These are phyloP conservation scores for Phaeodactylum tricornutum DNA, from an alignment of 108 stramenopile species.

Conservation along the genomic window DNA sequence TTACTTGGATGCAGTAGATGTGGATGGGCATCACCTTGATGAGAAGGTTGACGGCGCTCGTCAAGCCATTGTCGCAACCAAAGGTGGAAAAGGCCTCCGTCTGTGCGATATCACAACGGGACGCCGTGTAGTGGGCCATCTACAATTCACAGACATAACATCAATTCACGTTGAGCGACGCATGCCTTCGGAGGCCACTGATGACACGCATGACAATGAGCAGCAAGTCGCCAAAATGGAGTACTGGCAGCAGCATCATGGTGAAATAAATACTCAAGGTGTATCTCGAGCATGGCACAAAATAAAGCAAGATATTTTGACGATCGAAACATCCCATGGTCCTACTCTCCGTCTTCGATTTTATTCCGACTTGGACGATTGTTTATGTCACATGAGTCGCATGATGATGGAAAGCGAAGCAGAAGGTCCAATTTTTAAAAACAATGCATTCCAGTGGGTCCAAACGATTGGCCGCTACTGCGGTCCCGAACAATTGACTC, in stretches of 20 bases:
- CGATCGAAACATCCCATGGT: slow-evolving; percentile 26
- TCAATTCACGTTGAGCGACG: slow-evolving; percentile 49
- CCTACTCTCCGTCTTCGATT: slow-evolving; percentile 57
- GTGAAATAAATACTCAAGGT: too few relatives aligned
- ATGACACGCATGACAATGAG: slow-evolving; percentile 5
- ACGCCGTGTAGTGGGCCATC: slow-evolving; percentile 56
- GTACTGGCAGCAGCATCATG: slow-evolving; percentile 5
- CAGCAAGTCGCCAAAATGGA: too few relatives aligned
- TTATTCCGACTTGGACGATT: slow-evolving; percentile 60
- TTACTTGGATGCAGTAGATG: slow-evolving; percentile 7
- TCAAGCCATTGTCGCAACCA: slow-evolving; percentile 22
- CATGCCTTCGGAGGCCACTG: slow-evolving; percentile 4
- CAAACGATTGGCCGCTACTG: slow-evolving; percentile 55
- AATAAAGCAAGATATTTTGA: slow-evolving; percentile 56
- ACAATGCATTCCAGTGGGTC: slow-evolving; percentile 66
- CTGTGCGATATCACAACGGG: slow-evolving; percentile 61
- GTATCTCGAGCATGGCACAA: slow-evolving; percentile 34
- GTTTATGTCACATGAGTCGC: too few relatives aligned
- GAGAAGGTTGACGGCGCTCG: neutral
- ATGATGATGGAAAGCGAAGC: too few relatives aligned
- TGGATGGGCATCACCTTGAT: too few relatives aligned
- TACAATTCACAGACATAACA: slow-evolving; percentile 45
- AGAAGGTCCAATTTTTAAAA: too few relatives aligned
- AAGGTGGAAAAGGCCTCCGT: slow-evolving; percentile 71
- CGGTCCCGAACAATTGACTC: slow-evolving; percentile 38